Evolutionary conservation across 805 yeast genomes (phyloP).

Genomic region (Scheffersomyces spartinae): DNA sequence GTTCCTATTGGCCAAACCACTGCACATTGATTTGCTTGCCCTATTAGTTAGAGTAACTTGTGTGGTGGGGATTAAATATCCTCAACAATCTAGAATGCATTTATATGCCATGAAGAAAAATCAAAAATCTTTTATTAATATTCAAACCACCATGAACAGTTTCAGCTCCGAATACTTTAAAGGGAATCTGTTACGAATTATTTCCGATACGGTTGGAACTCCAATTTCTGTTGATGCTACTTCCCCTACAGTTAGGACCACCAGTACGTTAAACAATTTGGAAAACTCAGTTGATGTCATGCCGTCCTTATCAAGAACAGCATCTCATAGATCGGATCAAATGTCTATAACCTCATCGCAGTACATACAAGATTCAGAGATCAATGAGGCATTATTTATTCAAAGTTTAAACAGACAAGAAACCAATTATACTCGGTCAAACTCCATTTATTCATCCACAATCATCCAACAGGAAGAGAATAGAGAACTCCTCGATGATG

Average conservation of each 20-base stretch:
- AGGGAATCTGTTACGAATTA: too few species aligned
- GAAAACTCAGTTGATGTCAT: too few species aligned
- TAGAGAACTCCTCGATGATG: too few species aligned
- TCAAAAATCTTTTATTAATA: conserved; percentile 22
- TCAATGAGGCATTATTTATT: conserved; percentile 4
- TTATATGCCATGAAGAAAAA: conserved; percentile 38
- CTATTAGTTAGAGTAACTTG: conserved; percentile 45
- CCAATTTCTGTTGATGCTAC: too few species aligned
- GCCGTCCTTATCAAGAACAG: conserved; percentile 2
- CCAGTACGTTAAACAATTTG: too few species aligned
- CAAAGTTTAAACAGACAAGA: conserved; percentile 3
- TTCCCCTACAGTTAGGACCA: too few species aligned
- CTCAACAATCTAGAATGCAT: conserved; percentile 41
- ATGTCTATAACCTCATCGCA: conserved; percentile 3
- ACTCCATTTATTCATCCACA: too few species aligned
- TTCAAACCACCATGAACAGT: conserved; percentile 21
- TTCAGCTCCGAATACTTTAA: conserved; percentile 13
- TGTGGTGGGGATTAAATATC: conserved; percentile 38
- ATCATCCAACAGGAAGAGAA: too few species aligned
- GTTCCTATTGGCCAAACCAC: conserved; percentile 24
- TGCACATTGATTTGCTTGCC: conserved; percentile 47
- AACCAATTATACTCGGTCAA: background rate
- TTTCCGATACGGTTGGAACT: too few species aligned
- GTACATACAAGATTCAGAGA: conserved; percentile 1
- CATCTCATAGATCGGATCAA: conserved; percentile 5